Evolutionary conservation across 2,329 filamentous ascomycete species (phyloP), one percentile per base, ranked within the genome.

Genomic region (Colletotrichum lini): DNA sequence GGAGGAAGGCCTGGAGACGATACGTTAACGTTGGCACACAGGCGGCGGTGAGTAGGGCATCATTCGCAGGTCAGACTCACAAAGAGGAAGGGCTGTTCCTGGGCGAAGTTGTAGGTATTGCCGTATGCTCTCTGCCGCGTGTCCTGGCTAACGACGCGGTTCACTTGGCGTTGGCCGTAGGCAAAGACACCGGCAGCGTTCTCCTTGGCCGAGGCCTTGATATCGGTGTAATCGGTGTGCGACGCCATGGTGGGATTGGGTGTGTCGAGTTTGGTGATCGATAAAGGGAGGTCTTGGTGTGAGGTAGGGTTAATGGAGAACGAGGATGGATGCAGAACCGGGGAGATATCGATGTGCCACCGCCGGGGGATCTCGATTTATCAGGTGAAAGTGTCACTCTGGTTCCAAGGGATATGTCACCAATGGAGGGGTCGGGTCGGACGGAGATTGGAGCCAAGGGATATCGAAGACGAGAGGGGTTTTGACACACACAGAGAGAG

Each of bases 71-170:
- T 23, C 35, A 16, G 40, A 80, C 91, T 26, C 84, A 94, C 93
- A 66, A 92, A 90, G 53, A 95, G 83, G 73, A 94, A 83, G 2
- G 94, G 94, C 67, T 92, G 91, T 59, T 87, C 83, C 7, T 86
- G 80, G 18, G 91, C 89, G 76, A 93, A 92, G 6, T 82, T 78
- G 45, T 85, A 83, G 38, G 88, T 80, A 54, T 83, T 84, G 18
- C 87, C 83, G 75, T 90, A 86, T 52, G 89, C 84, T 67, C 85
- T 84, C 73, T 89, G 85, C 60, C 92, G 87, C 70, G 88, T 87
- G 45, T 89, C 83, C 0, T 92, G 91, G 54, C 90, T 87, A 53
- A 94, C 84, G 75, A 87, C 76, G 73, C 84, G 83, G 76, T 89
- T 82, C 64, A 87, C 75, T 65, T 84, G 84, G 68, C 80, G 82